Evolutionary conservation across 495 filamentous ascomycete genomes (phyloP), one percentile per base, ranked within the genome.

Genomic region (Neohortaea acidophila): DNA sequence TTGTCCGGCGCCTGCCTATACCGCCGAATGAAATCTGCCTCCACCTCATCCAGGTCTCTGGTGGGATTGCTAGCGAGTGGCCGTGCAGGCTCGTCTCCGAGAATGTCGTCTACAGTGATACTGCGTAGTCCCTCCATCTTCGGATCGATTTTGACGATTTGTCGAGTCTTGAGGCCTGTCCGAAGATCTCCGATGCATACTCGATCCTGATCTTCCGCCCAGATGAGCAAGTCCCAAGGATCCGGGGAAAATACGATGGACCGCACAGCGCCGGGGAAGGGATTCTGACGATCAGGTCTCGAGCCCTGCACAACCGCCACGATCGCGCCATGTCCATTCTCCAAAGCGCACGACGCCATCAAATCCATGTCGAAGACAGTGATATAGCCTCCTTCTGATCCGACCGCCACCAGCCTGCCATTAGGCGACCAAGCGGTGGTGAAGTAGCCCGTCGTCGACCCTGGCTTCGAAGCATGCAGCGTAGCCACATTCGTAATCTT

Each of bases 171-270:
- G 44, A 92, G 84, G 15, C 75, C 73, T 41, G 72, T 74, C 17
- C 89, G 77, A 17, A 86, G 61, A 62, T 97, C 89, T 2, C 80
- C 80, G 31, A 96, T 65, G 9, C 84, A 86, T 23, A 87, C 69
- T 46, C 80, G 70, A 7, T 83, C 86, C 43, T 76, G 77, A 44
- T 92, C 79, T 59, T 97, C 89, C 15, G 84, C 73, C 85, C 87
- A 94, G 18, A 91, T 80, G 23, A 97, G 66, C 12, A 97, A 70
- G 56, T 97, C 87, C 70, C 77, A 81, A 8, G 86, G 83, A 14
- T 79, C 81, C 2, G 89, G 85, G 0, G 81, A 79, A 54, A 97
- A 97, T 17, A 75, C 68, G 75, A 97, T 87, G 38, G 84, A 81
- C 36, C 89, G 73, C 36, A 97, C 75, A 30, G 89, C 84, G 39